Conservation (phyloP, 106 monocot genomes). For the Dendrobium catenatum region DNA sequence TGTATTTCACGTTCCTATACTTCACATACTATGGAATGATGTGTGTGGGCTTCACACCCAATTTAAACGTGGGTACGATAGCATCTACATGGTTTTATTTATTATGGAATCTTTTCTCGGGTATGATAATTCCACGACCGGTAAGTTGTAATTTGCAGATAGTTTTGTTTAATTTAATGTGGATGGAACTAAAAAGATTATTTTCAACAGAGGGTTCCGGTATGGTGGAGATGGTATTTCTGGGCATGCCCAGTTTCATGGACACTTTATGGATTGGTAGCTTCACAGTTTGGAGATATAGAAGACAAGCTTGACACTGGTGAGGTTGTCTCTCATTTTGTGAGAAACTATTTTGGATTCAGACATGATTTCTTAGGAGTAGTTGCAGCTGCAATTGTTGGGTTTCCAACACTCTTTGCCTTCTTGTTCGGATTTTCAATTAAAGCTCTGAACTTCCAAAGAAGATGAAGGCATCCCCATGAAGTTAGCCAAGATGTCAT, state of each 20-base stretch:
- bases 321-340: conserved; percentile 24
- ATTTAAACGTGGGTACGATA: conserved; percentile 9
- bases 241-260: conserved; percentile 78
- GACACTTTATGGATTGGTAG: conserved; percentile 67
- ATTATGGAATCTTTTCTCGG: conserved; percentile 30
- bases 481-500: no score
- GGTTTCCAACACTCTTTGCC: conserved; percentile 57
- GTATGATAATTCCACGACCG: conserved; percentile 14
- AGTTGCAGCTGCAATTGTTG: conserved; percentile 40
- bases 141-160: background rate
- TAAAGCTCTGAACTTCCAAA: conserved; percentile 71
- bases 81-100: background rate
- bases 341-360: conserved; percentile 51
- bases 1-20: conserved; percentile 23
- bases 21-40: conserved; percentile 37
- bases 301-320: conserved; percentile 6
- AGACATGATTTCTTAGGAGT: conserved; percentile 53
- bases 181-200: background rate
- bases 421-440: conserved; percentile 65
- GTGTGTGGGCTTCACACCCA: conserved; percentile 19
- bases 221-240: conserved; percentile 94
- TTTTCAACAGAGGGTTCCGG: conserved; percentile 57
- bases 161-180: background rate
- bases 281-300: conserved; percentile 64
- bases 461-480: conserved; percentile 27